phyloP scores from a whole-genome alignment of 73 alveolate species.

The Paramecium sonneborni region DNA sequence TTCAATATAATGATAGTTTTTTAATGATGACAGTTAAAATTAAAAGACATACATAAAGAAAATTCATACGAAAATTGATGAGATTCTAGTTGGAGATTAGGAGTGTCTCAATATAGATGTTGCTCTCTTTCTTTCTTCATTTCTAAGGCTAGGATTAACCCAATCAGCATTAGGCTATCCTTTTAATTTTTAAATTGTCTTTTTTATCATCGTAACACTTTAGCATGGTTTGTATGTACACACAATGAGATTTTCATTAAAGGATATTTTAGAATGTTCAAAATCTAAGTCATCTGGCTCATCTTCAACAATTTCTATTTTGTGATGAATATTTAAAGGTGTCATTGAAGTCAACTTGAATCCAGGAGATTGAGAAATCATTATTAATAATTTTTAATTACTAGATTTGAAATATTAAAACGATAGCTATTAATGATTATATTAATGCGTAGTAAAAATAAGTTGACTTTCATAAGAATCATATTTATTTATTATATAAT shows the following conservation, averaged over 20 bases:
- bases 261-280: background rate
- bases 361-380: background rate
- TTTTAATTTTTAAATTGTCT: background rate
- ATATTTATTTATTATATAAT: background rate
- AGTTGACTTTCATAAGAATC: background rate
- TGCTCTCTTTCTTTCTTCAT: background rate
- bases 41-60: background rate
- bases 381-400: background rate
- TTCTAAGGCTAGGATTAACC: background rate
- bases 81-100: background rate
- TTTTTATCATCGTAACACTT: background rate
- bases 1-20: background rate
- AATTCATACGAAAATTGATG: background rate
- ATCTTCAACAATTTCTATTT: background rate
- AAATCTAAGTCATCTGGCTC: constrained; percentile 25
- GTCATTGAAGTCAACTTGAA: background rate
- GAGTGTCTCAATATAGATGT: background rate
- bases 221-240: constrained; percentile 15
- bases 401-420: background rate
- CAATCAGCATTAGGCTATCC: background rate
- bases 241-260: constrained; percentile 9
- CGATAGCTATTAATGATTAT: background rate
- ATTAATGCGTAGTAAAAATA: background rate
- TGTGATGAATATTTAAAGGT: constrained; percentile 6
- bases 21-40: background rate